Evolutionary conservation across 2,329 filamentous ascomycete species (phyloP), one percentile per base, ranked within the genome.

Genomic region (Alternaria infectoria): DNA sequence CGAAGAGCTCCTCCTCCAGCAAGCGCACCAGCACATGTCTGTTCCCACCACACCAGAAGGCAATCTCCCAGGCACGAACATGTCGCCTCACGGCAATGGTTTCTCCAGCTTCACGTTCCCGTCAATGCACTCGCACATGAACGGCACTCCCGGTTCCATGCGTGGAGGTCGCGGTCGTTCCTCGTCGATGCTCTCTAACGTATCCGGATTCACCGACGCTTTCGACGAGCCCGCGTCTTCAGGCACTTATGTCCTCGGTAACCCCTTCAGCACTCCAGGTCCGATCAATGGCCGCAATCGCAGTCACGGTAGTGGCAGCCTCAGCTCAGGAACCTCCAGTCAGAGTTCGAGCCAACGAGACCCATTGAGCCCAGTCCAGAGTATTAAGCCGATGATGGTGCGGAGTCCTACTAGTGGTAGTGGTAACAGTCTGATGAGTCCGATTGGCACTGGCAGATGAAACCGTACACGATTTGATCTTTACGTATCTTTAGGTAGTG

Each of bases 1-100:
- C 52, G 82, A 84, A 61, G 74, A 77, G 23, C 73, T 81, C 17
- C 71, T 81, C 49, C 77, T 80, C 45, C 79, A 82, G 68, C 78
- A 82, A 62, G 67, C 68, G 52, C 74, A 77, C 25, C 74, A 76
- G 52, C 69, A 72, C 47, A 68, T 74, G 72, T 81, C 81, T 25
- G 79, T 82, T 44, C 83, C 83, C 30, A 80, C 80, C 0, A 89
- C 87, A n/a, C 88, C 88, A n/a, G 88, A 89, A 77, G 86, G 86
- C 26, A 83, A 84, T 30, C 77, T 89, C 13, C 86, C 87, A 23
- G 86, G 86, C 59, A 86, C 86, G 10, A 82, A 62, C 72, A 79
- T 68, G 80, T 77, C 74, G 64, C 76, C 74, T 50, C 68, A 77
- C 54, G 69, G 69, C 64, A 73, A 72, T 19, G 73, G 77, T 21